Percentiles rank a stretch among this genome's conserved stretches.
Evolutionary conservation across 345 rosid species (phyloP).

Genomic region (Linum lewisii): DNA sequence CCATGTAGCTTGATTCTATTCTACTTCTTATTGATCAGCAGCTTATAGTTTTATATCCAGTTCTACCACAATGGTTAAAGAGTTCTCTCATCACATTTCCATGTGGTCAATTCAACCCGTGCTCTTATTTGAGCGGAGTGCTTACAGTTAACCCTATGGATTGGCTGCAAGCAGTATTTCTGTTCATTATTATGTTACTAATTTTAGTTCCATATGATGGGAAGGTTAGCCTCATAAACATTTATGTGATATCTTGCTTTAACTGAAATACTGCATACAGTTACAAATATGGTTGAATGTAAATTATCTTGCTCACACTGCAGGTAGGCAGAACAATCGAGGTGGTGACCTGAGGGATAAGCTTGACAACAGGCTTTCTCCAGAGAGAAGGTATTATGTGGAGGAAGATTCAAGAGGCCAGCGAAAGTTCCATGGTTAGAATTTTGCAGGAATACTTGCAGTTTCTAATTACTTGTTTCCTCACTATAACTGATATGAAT

Average conservation of each 20-base stretch:
- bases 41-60: conserved; percentile 24
- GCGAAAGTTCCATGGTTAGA: conserved; percentile 44
- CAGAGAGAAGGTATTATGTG: conserved; percentile 44
- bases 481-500: not conserved
- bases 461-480: conserved; percentile 5
- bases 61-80: conserved; percentile 25
- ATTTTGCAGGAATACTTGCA: not conserved
- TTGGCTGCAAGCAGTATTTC: conserved; percentile 47
- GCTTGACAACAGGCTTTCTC: conserved; percentile 69
- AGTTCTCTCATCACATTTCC: conserved; percentile 29
- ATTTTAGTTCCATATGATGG: conserved; percentile 36
- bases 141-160: conserved; percentile 39
- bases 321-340: conserved; percentile 54
- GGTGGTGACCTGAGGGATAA: conserved; percentile 73
- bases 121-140: conserved; percentile 35
- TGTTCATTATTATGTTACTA: conserved; percentile 41
- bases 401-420: conserved; percentile 38
- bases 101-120: conserved; percentile 24
- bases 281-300: conserved; percentile 20
- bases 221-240: conserved; percentile 31
- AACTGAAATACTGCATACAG: conserved; percentile 11
- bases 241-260: conserved; percentile 22
- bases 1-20: conserved; percentile 21
- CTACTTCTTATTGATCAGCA: conserved; percentile 36
- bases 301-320: conserved; percentile 21